A percentile compares a stretch with the other conserved stretches of the same genome.
phyloP scores from a whole-genome alignment of 2,329 filamentous ascomycete genomes.

The Fusarium piperis region DNA sequence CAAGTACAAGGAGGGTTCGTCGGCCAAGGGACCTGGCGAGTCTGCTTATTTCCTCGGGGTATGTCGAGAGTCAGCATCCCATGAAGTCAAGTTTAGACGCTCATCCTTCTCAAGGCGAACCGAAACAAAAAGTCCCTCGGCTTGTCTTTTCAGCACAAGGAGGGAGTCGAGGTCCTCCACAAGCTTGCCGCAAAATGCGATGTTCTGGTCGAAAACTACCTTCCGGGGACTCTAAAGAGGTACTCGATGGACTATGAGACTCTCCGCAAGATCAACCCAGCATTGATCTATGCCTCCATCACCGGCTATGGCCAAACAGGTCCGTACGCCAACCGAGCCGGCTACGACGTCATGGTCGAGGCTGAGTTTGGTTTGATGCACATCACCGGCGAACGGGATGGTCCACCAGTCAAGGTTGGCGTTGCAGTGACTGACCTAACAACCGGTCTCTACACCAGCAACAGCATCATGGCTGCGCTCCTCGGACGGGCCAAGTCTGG shows the following conservation, averaged over 20 bases:
- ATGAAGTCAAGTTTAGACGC: constrained; percentile 2
- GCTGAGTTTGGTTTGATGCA: constrained; percentile 99
- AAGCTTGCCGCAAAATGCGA: constrained; percentile 86
- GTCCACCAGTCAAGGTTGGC: constrained; percentile 94
- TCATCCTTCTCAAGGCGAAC: constrained; percentile 72
- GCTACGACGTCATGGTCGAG: constrained; percentile 99
- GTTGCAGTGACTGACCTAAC: constrained; percentile 97
- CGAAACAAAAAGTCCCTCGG: constrained; percentile 96
- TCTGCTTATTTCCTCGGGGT: constrained; percentile 95
- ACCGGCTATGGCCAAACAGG: constrained; percentile 97
- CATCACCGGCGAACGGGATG: constrained; percentile 89
- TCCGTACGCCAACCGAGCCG: constrained; percentile 85
- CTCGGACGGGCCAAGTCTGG: constrained; percentile 79
- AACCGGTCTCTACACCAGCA: constrained; percentile 93
- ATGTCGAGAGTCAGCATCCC: constrained; percentile 36
- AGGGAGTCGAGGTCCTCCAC: constrained; percentile 88
- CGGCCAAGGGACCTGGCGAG: constrained; percentile 79
- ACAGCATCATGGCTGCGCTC: constrained; percentile 93
- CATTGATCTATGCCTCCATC: constrained; percentile 92
- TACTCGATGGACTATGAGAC: constrained; percentile 91
- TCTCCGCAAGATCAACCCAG: constrained; percentile 82
- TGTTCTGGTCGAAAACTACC: constrained; percentile 95
- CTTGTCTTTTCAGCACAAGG: constrained; percentile 86
- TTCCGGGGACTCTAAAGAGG: constrained; percentile 88
- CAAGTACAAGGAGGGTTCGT: constrained; percentile 70